A percentile compares a stretch with the other conserved stretches of the same genome.
Conservation (phyloP, 2,329 filamentous ascomycete genomes). For the Bipolaris victoriae region DNA sequence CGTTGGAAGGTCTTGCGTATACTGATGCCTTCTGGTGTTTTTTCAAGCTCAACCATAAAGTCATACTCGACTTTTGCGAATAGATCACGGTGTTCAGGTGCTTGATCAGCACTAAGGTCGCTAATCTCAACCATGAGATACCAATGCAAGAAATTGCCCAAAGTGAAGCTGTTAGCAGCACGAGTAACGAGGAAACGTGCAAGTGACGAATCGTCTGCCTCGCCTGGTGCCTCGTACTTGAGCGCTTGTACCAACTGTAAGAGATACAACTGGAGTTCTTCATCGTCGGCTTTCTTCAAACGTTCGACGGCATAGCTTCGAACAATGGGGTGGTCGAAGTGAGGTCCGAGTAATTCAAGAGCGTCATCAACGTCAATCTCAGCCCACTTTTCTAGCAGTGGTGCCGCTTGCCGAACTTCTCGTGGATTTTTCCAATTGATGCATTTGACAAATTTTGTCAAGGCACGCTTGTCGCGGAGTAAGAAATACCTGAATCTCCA, state of each 20-base stretch:
- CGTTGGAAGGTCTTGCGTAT: constrained; percentile 77
- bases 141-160: constrained; percentile 97
- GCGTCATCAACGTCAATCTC: constrained; percentile 98
- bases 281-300: constrained; percentile 87
- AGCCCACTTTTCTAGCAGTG: constrained; percentile 90
- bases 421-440: constrained; percentile 89
- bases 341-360: constrained; percentile 88
- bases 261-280: constrained; percentile 88
- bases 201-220: constrained; percentile 81
- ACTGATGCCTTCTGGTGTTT: constrained; percentile 71
- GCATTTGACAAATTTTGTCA: constrained; percentile 98
- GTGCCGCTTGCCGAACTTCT: constrained; percentile 87
- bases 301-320: constrained; percentile 93
- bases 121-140: constrained; percentile 98
- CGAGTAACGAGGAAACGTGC: constrained; percentile 88
- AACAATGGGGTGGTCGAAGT: constrained; percentile 86
- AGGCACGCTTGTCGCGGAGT: constrained; percentile 80
- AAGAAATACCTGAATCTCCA: constrained; percentile 98
- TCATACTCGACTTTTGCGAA: constrained; percentile 95
- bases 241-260: constrained; percentile 94
- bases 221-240: constrained; percentile 67
- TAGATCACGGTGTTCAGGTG: constrained; percentile 76
- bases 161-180: constrained; percentile 83
- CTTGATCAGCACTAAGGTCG: constrained; percentile 76
- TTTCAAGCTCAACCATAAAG: constrained; percentile 88